Evolutionary conservation across 495 filamentous ascomycete species (phyloP).

Genomic region (Annulohypoxylon bovei): DNA sequence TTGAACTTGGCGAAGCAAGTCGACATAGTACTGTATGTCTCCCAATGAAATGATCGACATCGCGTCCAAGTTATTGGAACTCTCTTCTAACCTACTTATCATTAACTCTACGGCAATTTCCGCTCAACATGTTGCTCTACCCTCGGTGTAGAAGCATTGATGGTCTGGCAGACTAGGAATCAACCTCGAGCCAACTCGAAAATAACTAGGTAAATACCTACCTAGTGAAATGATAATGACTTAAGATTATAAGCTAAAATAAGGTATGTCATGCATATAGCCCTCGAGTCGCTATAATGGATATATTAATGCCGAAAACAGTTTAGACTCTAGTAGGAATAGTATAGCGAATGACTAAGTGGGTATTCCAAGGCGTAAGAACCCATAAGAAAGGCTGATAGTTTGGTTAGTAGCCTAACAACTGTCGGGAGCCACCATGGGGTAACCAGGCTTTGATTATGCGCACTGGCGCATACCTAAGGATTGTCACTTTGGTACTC

Average conservation of each 20-base stretch:
- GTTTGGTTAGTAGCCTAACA: conserved; percentile 18
- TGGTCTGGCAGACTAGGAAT: neutral
- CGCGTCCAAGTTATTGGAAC: neutral
- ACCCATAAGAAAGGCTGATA: conserved; percentile 10
- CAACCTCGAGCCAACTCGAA: neutral
- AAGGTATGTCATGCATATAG: conserved; percentile 31
- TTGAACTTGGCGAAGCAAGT: conserved; percentile 6
- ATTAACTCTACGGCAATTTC: neutral
- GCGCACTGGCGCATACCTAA: neutral
- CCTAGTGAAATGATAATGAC: neutral
- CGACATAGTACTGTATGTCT: neutral
- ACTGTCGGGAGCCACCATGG: conserved; percentile 16
- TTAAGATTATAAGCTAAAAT: conserved; percentile 7
- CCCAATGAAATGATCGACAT: conserved; percentile 9
- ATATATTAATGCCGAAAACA: conserved; percentile 15
- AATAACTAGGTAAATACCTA: neutral
- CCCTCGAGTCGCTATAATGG: conserved; percentile 8
- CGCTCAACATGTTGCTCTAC: neutral
- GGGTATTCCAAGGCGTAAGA: conserved; percentile 21
- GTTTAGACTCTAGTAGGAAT: conserved; percentile 22
- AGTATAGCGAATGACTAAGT: conserved; percentile 15
- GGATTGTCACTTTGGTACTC: conserved; percentile 12
- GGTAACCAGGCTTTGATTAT: conserved; percentile 5
- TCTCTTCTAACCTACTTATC: neutral
- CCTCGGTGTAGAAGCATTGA: neutral